Base-by-base conservation (phyloP, 805 yeast species). In the Zygotorulaspora florentina region DNA sequence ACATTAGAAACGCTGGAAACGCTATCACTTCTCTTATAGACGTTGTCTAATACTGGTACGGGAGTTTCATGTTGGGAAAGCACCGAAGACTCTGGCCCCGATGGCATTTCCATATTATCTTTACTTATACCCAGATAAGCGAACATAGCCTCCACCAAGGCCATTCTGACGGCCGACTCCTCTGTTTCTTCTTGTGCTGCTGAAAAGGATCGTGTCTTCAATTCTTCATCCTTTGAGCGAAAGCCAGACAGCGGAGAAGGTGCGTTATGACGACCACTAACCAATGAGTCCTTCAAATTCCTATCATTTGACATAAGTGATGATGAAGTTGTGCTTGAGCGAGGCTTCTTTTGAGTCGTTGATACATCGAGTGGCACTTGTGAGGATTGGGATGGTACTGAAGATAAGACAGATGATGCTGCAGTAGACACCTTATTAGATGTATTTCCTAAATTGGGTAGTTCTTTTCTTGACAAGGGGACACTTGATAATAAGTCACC, bases 401-500 rank as follows among this genome's bases (percentile, higher is more conserved):
- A 43, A 6, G 48, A 37, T 2, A 44, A 20, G 2, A 42, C 42
- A 1, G 53, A 42, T 4, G 53, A 38, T 23, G 35, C 38, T 10
- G 42, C 16, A 18, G 35, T 33, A 16, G 33, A 20, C 5, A 39
- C 28, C 20, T 39, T 39, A 3, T 49, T 42, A 18, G 40, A 20
- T 9, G 38, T 18, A 17, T 35, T 26, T 20, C 42, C 43, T 9
- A 44, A 31, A 18, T 31, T 25, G 17, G 51, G 28, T 18, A 43
- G 28, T 41, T 54, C 60, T 35, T 54, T 62, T 43, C 83, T 68
- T 1, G 83, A 74, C 7, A 85, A 62, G 1, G 95, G 93, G 1
- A 83, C 96, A 44, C 84, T 85, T 0, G 96, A 85, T 9, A 89
- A 66, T 42, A 89, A 70, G 60, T 88, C 96, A 25, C 96, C 96